Evolutionary conservation across 495 filamentous ascomycete species (phyloP), one percentile per base, ranked within the genome.

Genomic region (Lophium mytilinum): DNA sequence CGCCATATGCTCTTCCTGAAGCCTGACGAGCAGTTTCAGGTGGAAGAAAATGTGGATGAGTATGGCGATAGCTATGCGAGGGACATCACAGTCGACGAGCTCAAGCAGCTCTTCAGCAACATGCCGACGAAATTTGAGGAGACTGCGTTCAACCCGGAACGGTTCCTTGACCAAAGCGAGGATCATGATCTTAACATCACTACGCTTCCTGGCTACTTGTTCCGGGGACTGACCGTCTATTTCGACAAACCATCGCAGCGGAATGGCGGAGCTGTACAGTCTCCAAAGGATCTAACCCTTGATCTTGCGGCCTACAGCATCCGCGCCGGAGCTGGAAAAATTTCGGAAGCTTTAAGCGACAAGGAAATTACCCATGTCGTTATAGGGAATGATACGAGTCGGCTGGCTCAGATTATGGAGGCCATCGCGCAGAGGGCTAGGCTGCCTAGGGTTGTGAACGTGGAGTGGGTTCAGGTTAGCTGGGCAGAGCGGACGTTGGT

Each of bases 41-140:
- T 78, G 15, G 71, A 72, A 24, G 63, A 59, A 19, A 87, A 83
- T 57, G 73, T 86, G 8, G 93, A 98, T 69, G 73, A 76, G 57
- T 95, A 79, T 62, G 83, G 81, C 1, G 93, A 98, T 69, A 91
- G 90, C 65, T 97, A 90, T 68, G 78, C 84, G 1, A 78, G 90
- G 30, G 83, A 95, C 60, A 74, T 86, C 10, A 78, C 71, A 1
- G 66, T 75, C 0, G 80, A 84, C 4, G 88, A 95, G 65, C 72
- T 97, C 33, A 73, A 70, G 46, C 33, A 52, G 49, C 18, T 52
- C 19, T 52, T 52, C 33, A 15, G 21, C 43, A 30, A 58, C 14
- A 12, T 24, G 2, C 37, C 52, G 11, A 1, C 21, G 15, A 48
- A 48, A 8, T 48, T 48, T 14, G 50, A 52, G 33, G 50, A 52